phyloP scores from a whole-genome alignment of 805 yeast genomes.

The Ogataea glucozyma region DNA sequence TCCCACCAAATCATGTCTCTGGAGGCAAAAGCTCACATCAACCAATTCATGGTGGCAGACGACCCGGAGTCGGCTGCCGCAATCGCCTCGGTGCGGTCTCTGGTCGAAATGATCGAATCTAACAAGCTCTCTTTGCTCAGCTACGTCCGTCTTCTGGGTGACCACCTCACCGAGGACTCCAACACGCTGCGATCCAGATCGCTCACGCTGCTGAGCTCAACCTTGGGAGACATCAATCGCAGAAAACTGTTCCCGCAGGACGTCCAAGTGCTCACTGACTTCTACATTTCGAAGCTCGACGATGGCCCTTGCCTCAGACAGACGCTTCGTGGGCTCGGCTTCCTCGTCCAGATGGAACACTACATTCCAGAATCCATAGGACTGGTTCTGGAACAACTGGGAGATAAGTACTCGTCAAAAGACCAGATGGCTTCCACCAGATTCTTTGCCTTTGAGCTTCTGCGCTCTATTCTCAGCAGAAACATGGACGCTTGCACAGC shows the following conservation, averaged over 20 bases:
- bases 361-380: conserved; percentile 40
- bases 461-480: conserved; percentile 39
- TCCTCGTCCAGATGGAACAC: conserved; percentile 53
- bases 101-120: conserved; percentile 31
- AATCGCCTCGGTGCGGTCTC: conserved; percentile 30
- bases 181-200: conserved; percentile 42
- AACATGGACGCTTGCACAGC: conserved; percentile 28
- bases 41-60: conserved; percentile 44
- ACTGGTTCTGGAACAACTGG: conserved; percentile 40
- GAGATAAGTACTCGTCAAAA: conserved; percentile 51
- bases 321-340: conserved; percentile 53
- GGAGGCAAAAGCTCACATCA: conserved; percentile 27
- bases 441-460: conserved; percentile 53
- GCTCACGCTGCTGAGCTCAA: conserved; percentile 41
- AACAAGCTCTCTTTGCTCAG: conserved; percentile 39
- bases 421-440: conserved; percentile 64
- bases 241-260: conserved; percentile 43
- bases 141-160: conserved; percentile 48
- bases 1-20: conserved; percentile 22
- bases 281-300: conserved; percentile 64
- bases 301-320: conserved; percentile 58
- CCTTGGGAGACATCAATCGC: conserved; percentile 33
- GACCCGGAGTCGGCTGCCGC: conserved; percentile 35
- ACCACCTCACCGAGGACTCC: conserved; percentile 49
- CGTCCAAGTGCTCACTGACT: conserved; percentile 51